Percentiles rank a stretch among this genome's conserved stretches.
Evolutionary conservation across 345 rosid genomes (phyloP).

Genomic region (Mallotus nudiflorus): DNA sequence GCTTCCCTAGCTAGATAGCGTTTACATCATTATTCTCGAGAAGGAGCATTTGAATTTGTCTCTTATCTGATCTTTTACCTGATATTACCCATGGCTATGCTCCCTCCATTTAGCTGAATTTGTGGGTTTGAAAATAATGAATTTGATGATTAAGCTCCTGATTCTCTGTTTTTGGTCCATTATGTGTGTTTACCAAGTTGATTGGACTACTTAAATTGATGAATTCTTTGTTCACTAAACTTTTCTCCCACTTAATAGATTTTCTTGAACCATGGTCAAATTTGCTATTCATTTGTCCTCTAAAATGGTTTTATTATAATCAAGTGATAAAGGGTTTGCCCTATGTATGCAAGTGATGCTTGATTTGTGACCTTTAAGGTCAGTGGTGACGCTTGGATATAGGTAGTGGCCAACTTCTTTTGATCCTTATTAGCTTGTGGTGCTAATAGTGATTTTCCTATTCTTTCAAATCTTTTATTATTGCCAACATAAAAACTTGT

Average conservation of each 20-base stretch:
- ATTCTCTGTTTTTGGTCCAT: neutral
- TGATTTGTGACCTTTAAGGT: neutral
- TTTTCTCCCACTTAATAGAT: neutral
- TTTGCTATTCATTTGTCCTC: neutral
- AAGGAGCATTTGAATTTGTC: neutral
- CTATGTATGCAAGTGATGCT: neutral
- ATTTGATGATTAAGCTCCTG: slow-evolving; percentile 10
- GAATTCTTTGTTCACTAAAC: neutral
- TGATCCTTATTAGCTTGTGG: neutral
- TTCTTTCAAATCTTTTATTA: neutral
- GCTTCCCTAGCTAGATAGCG: neutral
- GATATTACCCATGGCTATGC: no score
- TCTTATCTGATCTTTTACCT: no score
- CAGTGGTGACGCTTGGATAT: slow-evolving; percentile 5
- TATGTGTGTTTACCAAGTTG: neutral
- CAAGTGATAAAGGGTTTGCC: neutral
- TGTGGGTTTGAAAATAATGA: neutral
- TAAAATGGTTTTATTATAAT: neutral
- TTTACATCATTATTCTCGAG: neutral
- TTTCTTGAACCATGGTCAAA: neutral
- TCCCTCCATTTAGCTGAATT: neutral
- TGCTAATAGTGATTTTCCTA: slow-evolving; percentile 7
- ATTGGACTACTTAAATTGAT: neutral
- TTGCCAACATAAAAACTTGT: neutral
- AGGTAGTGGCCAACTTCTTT: slow-evolving; percentile 13